Base-by-base conservation (phyloP, 2,329 filamentous ascomycete species). In the Ramichloridium luteum region DNA sequence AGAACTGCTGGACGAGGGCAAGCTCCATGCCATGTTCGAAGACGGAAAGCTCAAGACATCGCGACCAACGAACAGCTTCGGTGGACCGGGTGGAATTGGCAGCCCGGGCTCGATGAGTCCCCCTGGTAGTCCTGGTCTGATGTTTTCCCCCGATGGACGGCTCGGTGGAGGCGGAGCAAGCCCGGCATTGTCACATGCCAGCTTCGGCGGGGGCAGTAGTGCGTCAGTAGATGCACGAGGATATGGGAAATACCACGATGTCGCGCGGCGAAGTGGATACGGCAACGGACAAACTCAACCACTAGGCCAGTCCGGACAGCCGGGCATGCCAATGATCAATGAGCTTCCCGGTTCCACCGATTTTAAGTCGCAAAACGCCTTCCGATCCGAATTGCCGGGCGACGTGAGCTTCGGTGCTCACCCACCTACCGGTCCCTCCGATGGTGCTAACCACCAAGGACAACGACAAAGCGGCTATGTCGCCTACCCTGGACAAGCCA, bases 11-110 rank as follows among this genome's bases (percentile, higher is more conserved):
- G 77, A 80, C 44, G 62, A 74, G 4, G 77, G 77, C 11, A 63
- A 71, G 12, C 59, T 81, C 29, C 68, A 72, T 25, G 76, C 72
- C 34, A 78, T 81, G 74, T 71, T 79, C 47, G 67, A 77, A 44
- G 61, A 76, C 39, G 75, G 75, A 28, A 69, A 61, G 46, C 60
- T 80, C 37, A 72, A 63, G 56, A 80, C 74, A 0, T 51, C 72
- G 39, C 69, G 68, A 42, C 64, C 65, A 2, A 60, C 57, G 22
- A 57, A 59, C 25, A 49, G 47, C 14, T 46, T 47, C 18, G 40
- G 39, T 12, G 27, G 13, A 20, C 14, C 16, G 5, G 30, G 40
- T 29, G 36, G 28, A 4, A 31, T 32, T 14, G 33, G 28, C 20
- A 32, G 16, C 4, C 18, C 23, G 11, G 31, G 16, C 8, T 32